Evolutionary conservation across 78 protist genomes (phyloP), one percentile per base, ranked within the genome.

Genomic region (Polysphondylium violaceum): DNA sequence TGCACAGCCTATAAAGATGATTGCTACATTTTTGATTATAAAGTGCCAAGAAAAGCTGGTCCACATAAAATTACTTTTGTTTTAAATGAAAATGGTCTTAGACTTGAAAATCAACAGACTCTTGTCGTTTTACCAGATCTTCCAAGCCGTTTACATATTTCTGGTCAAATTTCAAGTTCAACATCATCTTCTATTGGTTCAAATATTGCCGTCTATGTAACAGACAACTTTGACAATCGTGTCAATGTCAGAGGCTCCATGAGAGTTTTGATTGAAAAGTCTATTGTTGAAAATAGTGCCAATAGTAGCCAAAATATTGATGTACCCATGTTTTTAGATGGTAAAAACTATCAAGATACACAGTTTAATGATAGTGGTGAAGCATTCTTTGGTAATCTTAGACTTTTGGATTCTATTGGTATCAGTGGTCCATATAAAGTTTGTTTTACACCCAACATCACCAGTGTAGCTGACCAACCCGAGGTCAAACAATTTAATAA

Each of bases 31-130:
- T 83, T 83, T 60, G 64, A 40, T 5, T 58, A 47, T 56, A 31
- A 58, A 6, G 4, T 36, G 8, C 79, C 65, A 58, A 83, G 63
- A 64, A 83, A 83, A 25, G 64, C 91, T n/a, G 60, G 61, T 44
- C 35, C 31, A 27, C 40, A 60, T 51, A 41, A 29, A 16, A n/a
- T 83, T 6, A 6, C 19, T 9, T 83, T 83, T 35, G 29, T 74
- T 25, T 55, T 69, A 14, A 69, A 23, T 33, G 36, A 51, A 27
- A 58, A 50, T 58, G 8, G 76, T n/a, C 23, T 53, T 16, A 83
- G 69, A 29, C 27, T 83, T 16, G 78, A 69, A 29, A 14, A 44
- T 17, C 72, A 58, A 29, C 31, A 58, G 11, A 60, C 38, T 31
- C 16, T 83, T 21, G 23, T 58, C 4, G 50, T 83, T 21, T 11